Evolutionary conservation across 208 protist species (phyloP).

Genomic region (Crithidia fasciculata): DNA sequence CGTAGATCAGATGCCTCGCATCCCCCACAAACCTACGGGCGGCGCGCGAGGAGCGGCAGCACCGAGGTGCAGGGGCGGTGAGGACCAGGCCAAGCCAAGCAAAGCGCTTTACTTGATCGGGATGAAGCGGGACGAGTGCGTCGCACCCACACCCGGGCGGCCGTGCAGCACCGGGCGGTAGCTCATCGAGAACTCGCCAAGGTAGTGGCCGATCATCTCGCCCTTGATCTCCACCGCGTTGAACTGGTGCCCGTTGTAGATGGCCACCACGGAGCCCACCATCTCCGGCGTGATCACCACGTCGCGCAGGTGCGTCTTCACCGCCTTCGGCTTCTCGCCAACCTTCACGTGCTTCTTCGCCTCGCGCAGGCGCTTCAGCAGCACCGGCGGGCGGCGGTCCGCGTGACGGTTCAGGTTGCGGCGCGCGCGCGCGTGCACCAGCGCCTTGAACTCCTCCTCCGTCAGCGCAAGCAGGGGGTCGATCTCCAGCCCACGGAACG

Average conservation of each 20-base stretch:
- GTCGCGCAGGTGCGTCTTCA: constrained; percentile 99
- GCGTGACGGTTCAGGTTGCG: constrained; percentile 95
- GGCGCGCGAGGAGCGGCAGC: neutral
- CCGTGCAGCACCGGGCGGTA: constrained; percentile 99
- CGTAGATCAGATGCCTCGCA: too few species aligned
- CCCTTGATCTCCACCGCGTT: constrained; percentile 99
- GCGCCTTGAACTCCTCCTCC: constrained; percentile 93
- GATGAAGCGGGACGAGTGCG: constrained; percentile 94
- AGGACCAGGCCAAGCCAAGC: neutral
- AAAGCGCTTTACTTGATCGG: constrained; percentile 53
- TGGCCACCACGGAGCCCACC: constrained; percentile 98
- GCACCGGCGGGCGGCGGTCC: constrained; percentile 89
- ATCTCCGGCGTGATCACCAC: constrained; percentile 99
- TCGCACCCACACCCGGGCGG: constrained; percentile 99
- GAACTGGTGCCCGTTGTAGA: constrained; percentile 99
- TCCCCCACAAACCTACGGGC: too few species aligned
- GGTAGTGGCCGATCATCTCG: constrained; percentile 99
- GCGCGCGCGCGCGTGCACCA: constrained; percentile 94
- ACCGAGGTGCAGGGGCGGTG: neutral
- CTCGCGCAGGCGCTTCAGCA: constrained; percentile 98
- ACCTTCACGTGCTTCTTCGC: constrained; percentile 95
- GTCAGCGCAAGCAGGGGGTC: constrained; percentile 95
- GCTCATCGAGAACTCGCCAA: constrained; percentile 99
- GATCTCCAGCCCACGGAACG: constrained; percentile 96
- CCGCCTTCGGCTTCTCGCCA: constrained; percentile 97